Evolutionary conservation across 495 filamentous ascomycete species (phyloP).

Genomic region (Tuber magnatum): DNA sequence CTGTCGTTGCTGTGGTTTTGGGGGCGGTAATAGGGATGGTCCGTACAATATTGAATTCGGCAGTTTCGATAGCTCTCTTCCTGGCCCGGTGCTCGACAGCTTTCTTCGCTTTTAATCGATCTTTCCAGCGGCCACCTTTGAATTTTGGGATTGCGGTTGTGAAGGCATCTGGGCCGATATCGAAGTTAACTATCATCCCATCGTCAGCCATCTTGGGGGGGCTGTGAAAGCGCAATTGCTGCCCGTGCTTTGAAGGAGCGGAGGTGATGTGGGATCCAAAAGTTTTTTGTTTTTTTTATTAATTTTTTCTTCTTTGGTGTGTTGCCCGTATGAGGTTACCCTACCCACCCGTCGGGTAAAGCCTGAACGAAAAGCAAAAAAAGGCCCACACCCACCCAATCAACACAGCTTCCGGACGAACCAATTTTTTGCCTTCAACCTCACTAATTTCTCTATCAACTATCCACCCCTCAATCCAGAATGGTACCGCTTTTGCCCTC

Average conservation of each 20-base stretch:
- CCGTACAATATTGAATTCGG: conserved; percentile 25
- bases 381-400: not conserved
- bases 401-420: not conserved
- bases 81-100: conserved; percentile 50
- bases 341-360: not conserved
- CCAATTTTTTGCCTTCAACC: conserved; percentile 3
- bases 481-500: not conserved
- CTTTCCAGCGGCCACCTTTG: conserved; percentile 86
- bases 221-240: not conserved
- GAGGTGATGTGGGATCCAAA: not conserved
- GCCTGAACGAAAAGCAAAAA: not conserved
- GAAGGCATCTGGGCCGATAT: conserved; percentile 54
- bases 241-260: not conserved
- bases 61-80: conserved; percentile 37
- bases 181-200: conserved; percentile 91
- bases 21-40: conserved; percentile 17
- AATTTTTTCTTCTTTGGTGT: not conserved
- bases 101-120: conserved; percentile 74
- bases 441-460: not conserved
- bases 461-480: not conserved
- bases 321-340: not conserved
- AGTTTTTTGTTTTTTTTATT: not conserved
- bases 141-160: conserved; percentile 55
- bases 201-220: conserved; percentile 69
- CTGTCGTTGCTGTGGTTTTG: conserved; percentile 23